These are phyloP conservation scores for Candida mesenterica DNA, from an alignment of 1,139 yeast species.

Conservation along the genomic window DNA sequence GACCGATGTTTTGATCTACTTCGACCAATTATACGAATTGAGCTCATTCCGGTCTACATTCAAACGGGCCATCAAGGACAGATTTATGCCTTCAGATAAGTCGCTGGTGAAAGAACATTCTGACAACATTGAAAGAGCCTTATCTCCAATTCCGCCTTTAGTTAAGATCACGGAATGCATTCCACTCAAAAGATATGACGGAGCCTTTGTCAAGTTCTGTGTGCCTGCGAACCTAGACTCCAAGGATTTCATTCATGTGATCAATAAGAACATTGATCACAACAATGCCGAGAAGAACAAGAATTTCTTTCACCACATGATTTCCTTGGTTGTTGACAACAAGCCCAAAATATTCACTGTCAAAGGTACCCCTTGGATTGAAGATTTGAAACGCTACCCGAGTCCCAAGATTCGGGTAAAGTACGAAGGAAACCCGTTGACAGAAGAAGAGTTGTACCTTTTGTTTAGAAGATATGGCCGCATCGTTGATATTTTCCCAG, in stretches of 20 bases:
- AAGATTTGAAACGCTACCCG: slow-evolving; percentile 80
- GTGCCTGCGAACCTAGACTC: slow-evolving; percentile 52
- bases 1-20: slow-evolving; percentile 37
- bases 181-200: slow-evolving; percentile 81
- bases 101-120: slow-evolving; percentile 15
- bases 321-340: slow-evolving; percentile 17
- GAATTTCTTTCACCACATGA: slow-evolving; percentile 24
- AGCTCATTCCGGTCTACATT: slow-evolving; percentile 13
- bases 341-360: slow-evolving; percentile 63
- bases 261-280: slow-evolving; percentile 47
- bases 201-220: slow-evolving; percentile 79
- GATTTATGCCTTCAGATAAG: slow-evolving; percentile 7
- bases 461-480: slow-evolving; percentile 85
- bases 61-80: slow-evolving; percentile 19
- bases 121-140: slow-evolving; percentile 21
- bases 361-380: slow-evolving; percentile 94
- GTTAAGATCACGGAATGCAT: slow-evolving; percentile 46
- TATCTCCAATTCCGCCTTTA: slow-evolving; percentile 34
- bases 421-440: slow-evolving; percentile 70
- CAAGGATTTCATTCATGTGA: slow-evolving; percentile 48
- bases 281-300: slow-evolving; percentile 27
- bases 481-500: slow-evolving; percentile 70
- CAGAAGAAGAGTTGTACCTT: slow-evolving; percentile 83
- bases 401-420: slow-evolving; percentile 59
- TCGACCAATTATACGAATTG: slow-evolving; percentile 38